Base-by-base conservation (phyloP, 768 basidiomycete species). In the Macrolepiota dolichaula region DNA sequence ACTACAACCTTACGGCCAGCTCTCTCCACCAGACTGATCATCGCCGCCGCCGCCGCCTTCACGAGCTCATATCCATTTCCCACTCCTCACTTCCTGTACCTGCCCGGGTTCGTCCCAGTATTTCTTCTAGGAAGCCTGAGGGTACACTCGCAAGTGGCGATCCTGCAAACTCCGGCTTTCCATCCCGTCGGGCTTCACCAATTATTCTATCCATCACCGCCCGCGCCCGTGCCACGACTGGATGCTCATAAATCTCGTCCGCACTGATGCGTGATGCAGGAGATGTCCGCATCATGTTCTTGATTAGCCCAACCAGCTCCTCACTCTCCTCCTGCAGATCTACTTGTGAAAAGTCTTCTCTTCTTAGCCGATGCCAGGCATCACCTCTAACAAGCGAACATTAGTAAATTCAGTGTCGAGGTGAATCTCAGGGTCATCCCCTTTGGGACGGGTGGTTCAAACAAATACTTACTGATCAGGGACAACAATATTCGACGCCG, bases 401-500 rank as follows among this genome's bases (percentile, higher is more conserved):
- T 64, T 69, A 70, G 73, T 68, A 74, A 61, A 64, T 52, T 56
- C 64, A 66, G 25, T 46, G 51, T 51, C 61, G 38, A 62, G 69
- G 59, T 40, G 7, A 27, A 27, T 60, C 51, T 35, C 59, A 61
- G 59, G 59, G 35, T 55, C 29, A 46, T 38, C 59, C 59, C 59
- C 52, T 47, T 55, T 55, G 25, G 53, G 59, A 61, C 40, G 46
- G 49, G 10, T n/a, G 29, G 46, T 47, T 61, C 53, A 51, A 37
- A 4, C 63, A 63, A 63, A 64, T 58, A 85, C 94, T 81, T 70
- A 93, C 94, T 91, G 95, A 77, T 95, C 94, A 74, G 97, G 97
- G 50, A 99, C 93, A 55, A 97, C 85, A 68, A 98, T 94, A 71
- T 99, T 99, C 64, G 93, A 85, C 55, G 96, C 91, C 57, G 93